Evolutionary conservation across 192 early-diverging fungal species (phyloP), one percentile per base, ranked within the genome.

Genomic region (Backusella mclennaniae): DNA sequence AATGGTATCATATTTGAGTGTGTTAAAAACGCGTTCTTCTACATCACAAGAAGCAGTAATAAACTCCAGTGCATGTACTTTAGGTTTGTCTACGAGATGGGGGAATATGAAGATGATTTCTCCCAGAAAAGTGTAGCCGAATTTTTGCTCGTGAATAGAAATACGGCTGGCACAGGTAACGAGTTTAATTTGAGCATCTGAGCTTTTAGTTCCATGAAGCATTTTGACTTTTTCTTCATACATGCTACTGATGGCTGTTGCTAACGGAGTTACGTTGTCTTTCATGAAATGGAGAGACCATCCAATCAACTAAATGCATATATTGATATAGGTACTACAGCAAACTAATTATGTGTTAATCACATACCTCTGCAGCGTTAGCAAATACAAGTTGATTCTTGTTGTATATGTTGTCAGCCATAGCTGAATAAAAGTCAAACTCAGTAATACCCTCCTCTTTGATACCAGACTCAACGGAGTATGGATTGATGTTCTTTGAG

Each of bases 301-400:
- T 1, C 84, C 84, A 38, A 71, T 71, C n/a, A 71, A 42, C 69
- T 71, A 69, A 6, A 70, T 75, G 82, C 14, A 84, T 81, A 72
- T 78, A 74, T 72, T 33, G 39, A 11, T 33, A 56, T 6, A 36
- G 42, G 17, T 8, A n/a, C 5, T 12, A 26, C 42, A 17, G 29
- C 66, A 23, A 56, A 35, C 17, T 17, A 31, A 26, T 31, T 17
- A 74, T 31, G 23, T 8, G 11, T 23, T 69, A 17, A 4, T 33
- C 19, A 31, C 41, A 71, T 77, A 84, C 84, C 80, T 92, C 92
- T 8, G 92, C 91, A n/a, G 86, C 73, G 35, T 86, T 79, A 5
- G 85, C 74, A 76, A 84, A 87, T 6, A 91, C 81, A 23, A 77
- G 74, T 49, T 70, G 79, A 2, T 76, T 53, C 3, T 53, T 76